These are phyloP conservation scores for Clitopilus hobsonii DNA, from an alignment of 768 basidiomycete species.

Conservation along the genomic window DNA sequence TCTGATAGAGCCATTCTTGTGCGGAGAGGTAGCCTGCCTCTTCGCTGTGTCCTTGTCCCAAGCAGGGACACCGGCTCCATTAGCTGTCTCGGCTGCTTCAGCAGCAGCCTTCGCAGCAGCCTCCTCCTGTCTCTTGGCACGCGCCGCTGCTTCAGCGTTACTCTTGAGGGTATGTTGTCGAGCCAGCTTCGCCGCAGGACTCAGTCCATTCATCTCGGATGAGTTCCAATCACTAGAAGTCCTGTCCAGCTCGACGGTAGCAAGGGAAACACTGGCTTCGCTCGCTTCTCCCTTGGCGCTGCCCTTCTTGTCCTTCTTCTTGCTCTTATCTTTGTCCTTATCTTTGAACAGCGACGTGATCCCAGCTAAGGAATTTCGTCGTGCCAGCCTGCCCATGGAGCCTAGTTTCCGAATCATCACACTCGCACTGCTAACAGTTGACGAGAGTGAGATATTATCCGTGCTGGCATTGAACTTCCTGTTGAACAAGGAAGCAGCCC, in stretches of 20 bases:
- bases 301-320: constrained; percentile 38
- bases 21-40: constrained; percentile 40
- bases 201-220: constrained; percentile 65
- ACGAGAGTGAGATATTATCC: constrained; percentile 93
- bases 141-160: constrained; percentile 74
- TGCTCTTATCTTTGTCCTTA: constrained; percentile 56
- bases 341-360: constrained; percentile 95
- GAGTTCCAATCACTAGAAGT: constrained; percentile 52
- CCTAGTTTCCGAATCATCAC: constrained; percentile 97
- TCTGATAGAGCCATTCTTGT: constrained; percentile 32
- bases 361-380: constrained; percentile 84
- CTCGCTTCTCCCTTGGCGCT: constrained; percentile 61
- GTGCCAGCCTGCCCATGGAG: constrained; percentile 81
- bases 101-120: constrained; percentile 43
- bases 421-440: constrained; percentile 90
- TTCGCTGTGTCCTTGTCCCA: constrained; percentile 86
- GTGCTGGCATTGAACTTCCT: constrained; percentile 83
- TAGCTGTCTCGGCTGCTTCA: constrained; percentile 23
- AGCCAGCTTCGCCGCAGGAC: constrained; percentile 87
- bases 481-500: constrained; percentile 79
- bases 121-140: constrained; percentile 53
- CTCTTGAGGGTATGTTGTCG: constrained; percentile 89
- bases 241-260: constrained; percentile 81
- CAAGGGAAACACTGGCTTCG: constrained; percentile 73
- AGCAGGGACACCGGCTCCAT: constrained; percentile 45